A percentile compares a stretch with the other conserved stretches of the same genome.
phyloP scores from a whole-genome alignment of 2,329 filamentous ascomycete genomes.

The Simplicillium sp. region DNA sequence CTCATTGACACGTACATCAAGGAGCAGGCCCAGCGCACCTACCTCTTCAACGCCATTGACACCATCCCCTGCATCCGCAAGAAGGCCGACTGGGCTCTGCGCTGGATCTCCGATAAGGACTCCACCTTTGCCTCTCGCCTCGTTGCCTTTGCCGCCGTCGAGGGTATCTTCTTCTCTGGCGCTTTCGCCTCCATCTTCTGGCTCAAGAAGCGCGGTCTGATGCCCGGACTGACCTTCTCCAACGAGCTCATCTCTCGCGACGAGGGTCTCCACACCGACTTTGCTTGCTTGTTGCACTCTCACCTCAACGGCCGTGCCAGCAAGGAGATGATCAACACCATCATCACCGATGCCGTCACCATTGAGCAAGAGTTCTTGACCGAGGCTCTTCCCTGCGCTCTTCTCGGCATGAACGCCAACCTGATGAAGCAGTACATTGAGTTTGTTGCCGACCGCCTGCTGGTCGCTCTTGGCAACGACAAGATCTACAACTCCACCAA shows the following conservation, averaged over 20 bases:
- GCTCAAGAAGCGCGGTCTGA: conserved; percentile 99
- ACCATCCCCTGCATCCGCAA: conserved; percentile 97
- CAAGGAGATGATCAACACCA: conserved; percentile 70
- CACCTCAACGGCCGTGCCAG: conserved; percentile 86
- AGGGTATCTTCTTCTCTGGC: conserved; percentile 99
- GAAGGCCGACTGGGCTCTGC: conserved; percentile 96
- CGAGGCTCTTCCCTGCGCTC: conserved; percentile 82
- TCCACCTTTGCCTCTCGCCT: conserved; percentile 94
- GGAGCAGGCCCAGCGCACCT: conserved; percentile 85
- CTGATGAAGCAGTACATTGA: conserved; percentile 99
- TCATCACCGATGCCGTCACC: conserved; percentile 86
- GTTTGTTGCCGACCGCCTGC: conserved; percentile 93
- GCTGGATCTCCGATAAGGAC: conserved; percentile 88
- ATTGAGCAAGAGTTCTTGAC: conserved; percentile 99
- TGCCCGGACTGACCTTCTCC: conserved; percentile 97
- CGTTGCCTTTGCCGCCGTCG: conserved; percentile 92
- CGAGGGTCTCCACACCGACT: conserved; percentile 98
- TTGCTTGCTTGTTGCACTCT: conserved; percentile 95
- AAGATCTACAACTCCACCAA: conserved; percentile 91
- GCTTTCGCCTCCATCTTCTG: conserved; percentile 99
- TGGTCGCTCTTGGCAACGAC: conserved; percentile 85
- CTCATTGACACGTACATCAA: conserved; percentile 99
- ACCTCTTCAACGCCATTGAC: conserved; percentile 97
- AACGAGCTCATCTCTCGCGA: conserved; percentile 99
- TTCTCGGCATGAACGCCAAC: conserved; percentile 94